A percentile compares a stretch with the other conserved stretches of the same genome.
phyloP scores from a whole-genome alignment of 495 filamentous ascomycete species.

The Tuber indicum region DNA sequence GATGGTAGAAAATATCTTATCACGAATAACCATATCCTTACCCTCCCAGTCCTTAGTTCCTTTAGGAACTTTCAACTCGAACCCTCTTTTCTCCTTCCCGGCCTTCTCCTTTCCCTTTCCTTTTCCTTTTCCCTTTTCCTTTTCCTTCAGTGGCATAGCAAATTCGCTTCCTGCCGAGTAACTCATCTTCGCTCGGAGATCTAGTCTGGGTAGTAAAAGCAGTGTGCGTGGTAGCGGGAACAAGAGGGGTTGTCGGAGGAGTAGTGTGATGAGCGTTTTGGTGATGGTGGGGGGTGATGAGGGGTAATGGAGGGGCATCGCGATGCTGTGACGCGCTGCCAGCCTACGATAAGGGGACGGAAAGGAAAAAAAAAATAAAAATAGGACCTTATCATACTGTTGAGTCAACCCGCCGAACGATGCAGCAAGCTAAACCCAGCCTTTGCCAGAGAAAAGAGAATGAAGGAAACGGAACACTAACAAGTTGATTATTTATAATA shows the following conservation, averaged over 20 bases:
- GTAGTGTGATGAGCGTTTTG: conserved; percentile 2
- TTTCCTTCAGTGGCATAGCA: conserved; percentile 35
- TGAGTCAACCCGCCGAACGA: neutral
- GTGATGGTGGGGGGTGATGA: conserved; percentile 20
- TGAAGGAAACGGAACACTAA: neutral
- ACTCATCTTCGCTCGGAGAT: neutral
- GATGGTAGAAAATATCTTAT: conserved; percentile 77
- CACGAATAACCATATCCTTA: conserved; percentile 67
- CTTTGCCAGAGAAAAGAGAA: neutral
- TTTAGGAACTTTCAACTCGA: conserved; percentile 41
- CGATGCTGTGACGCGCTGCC: neutral
- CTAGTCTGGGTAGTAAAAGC: conserved; percentile 7
- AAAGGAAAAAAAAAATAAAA: neutral
- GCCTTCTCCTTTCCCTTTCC: conserved; percentile 39
- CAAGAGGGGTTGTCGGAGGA: conserved; percentile 5
- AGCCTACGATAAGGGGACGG: neutral
- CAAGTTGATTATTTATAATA: neutral
- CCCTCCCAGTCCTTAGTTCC: conserved; percentile 52
- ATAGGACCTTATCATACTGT: neutral
- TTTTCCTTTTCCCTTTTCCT: conserved; percentile 30
- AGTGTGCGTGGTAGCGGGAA: conserved; percentile 9
- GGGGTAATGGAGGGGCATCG: conserved; percentile 36
- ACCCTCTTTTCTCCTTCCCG: conserved; percentile 37
- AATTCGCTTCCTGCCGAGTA: neutral
- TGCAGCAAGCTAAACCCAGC: neutral